Conservation (phyloP, 2,329 filamentous ascomycete genomes). For the Cladosporium sp. region DNA sequence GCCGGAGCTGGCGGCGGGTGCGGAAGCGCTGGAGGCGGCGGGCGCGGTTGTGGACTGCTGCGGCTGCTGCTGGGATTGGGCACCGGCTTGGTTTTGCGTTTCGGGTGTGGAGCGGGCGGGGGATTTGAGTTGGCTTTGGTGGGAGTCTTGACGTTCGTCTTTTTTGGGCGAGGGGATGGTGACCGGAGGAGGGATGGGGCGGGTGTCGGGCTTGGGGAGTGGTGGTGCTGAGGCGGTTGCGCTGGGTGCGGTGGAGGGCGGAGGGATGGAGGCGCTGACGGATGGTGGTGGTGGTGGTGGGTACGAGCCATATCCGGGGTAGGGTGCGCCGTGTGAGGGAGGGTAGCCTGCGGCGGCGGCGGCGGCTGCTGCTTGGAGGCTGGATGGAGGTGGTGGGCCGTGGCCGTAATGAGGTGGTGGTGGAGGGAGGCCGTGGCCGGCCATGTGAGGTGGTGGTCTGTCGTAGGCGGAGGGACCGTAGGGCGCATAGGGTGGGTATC, state of each 20-base stretch:
- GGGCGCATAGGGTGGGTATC: conserved; percentile 31
- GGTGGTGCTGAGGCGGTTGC: conserved; percentile 6
- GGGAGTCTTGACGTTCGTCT: conserved; percentile 17
- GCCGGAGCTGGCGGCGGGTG: conserved; percentile 22
- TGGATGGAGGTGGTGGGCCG: conserved; percentile 21
- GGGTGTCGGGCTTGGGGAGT: conserved; percentile 14
- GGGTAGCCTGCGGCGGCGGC: conserved; percentile 2
- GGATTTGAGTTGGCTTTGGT: conserved; percentile 20
- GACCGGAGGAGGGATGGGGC: conserved; percentile 8
- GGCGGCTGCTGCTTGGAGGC: not conserved
- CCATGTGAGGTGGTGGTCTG: conserved; percentile 37
- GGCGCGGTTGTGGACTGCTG: conserved; percentile 47
- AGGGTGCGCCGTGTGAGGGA: not conserved
- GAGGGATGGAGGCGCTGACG: not conserved
- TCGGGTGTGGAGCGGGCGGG: conserved; percentile 36
- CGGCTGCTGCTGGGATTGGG: conserved; percentile 38
- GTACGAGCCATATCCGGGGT: not conserved
- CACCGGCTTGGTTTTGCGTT: conserved; percentile 38
- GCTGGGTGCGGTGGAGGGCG: not conserved
- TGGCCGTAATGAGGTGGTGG: conserved; percentile 32
- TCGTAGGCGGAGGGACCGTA: conserved; percentile 30
- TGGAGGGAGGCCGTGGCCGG: conserved; percentile 34
- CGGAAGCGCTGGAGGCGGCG: conserved; percentile 32
- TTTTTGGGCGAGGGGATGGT: conserved; percentile 10
- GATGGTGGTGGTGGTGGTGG: conserved; percentile 4